Evolutionary conservation across 2,329 filamentous ascomycete genomes (phyloP), one percentile per base, ranked within the genome.

Genomic region (Cercospora sojina): DNA sequence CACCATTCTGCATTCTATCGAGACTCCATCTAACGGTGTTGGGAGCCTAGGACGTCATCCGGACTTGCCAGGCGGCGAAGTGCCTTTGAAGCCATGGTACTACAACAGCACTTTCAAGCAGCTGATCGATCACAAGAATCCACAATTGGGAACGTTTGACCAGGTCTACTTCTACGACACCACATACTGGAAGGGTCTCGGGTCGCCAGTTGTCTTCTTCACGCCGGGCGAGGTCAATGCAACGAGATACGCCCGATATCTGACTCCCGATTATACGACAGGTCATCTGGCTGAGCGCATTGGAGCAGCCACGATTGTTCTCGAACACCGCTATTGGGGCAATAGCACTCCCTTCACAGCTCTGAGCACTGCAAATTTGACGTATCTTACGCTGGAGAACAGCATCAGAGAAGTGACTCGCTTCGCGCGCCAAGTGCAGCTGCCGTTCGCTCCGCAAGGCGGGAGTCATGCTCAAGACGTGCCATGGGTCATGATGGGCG

Each of bases 311-410:
- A 81, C 83, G 2, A 75, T 88, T 31, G 74, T 87, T 63, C 72
- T 88, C 32, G 86, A 88, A 75, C 86, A 88, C 72, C 82, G 86
- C 12, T 88, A 86, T 75, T 88, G 83, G 82, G 86, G 86, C 3
- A 79, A 80, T 16, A 87, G 84, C 6, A 82, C 82, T 2, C 86
- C 86, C 0, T 87, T 82, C 69, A 70, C 77, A 8, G 74, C 81
- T 13, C 77, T 86, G 41, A 84, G 82, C 0, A 83, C 84, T 1
- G 80, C 84, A 68, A 86, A 83, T 43, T 75, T 88, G 64, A 82
- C 84, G 69, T 82, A 84, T 55, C 77, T 88, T 59, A 87, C 82
- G 0, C 76, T 88, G 13, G 77, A 83, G 18, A 84, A 88, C 70
- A 77, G 83, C 0, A 82, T 88, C 66, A 76, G 79, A 8, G 86